Percentiles rank a stretch among this genome's conserved stretches.
Evolutionary conservation across 257 asterid genomes (phyloP).

Genomic region (Solanum commersonii): DNA sequence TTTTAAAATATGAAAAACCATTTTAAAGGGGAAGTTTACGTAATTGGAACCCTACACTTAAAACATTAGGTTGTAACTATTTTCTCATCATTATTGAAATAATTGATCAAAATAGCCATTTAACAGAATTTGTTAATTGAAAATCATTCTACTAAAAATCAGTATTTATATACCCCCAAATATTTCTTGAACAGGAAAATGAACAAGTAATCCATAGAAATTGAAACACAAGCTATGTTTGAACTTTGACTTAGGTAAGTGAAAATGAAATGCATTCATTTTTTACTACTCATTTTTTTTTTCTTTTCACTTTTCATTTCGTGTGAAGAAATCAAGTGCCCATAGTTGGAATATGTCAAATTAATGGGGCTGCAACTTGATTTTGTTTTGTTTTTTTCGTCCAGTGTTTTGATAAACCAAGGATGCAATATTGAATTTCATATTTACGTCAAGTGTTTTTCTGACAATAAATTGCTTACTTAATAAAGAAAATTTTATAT

Average conservation of each 20-base stretch:
- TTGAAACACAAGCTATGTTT: background rate
- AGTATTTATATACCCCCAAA: background rate
- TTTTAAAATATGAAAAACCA: background rate
- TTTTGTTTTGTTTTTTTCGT: background rate
- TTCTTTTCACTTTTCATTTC: background rate
- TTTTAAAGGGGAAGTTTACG: background rate
- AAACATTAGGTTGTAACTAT: background rate
- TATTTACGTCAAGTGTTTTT: background rate
- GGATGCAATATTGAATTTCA: background rate
- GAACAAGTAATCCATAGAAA: background rate
- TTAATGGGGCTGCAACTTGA: slow-evolving; percentile 26
- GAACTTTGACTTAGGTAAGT: background rate
- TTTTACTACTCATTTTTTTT: background rate
- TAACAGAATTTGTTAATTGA: background rate
- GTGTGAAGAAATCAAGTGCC: background rate
- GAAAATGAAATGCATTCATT: background rate
- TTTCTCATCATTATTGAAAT: background rate
- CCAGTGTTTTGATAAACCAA: background rate
- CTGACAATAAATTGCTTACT: background rate
- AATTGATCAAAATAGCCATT: background rate
- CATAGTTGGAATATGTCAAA: background rate
- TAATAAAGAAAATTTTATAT: background rate
- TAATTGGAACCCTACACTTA: background rate
- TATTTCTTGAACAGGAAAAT: background rate
- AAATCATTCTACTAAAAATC: too few relatives aligned